These are phyloP conservation scores for Exophiala viscosa DNA, from an alignment of 2,329 filamentous ascomycete species.

Conservation along the genomic window DNA sequence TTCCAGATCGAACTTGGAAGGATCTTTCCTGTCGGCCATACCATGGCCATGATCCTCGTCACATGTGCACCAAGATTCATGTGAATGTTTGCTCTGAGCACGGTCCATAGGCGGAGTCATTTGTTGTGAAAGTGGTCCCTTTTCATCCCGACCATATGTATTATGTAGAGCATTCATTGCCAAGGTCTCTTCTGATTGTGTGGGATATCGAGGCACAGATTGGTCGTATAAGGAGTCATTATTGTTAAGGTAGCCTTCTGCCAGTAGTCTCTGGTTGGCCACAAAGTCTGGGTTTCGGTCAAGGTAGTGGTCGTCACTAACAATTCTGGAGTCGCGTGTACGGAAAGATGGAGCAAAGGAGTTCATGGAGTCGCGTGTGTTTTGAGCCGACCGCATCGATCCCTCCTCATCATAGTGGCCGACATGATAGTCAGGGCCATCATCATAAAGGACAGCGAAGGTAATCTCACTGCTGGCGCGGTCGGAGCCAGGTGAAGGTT, in stretches of 20 bases:
- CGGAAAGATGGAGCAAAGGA: constrained; percentile 29
- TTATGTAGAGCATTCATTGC: constrained; percentile 23
- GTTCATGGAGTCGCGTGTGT: constrained; percentile 25
- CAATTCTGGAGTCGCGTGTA: constrained; percentile 26
- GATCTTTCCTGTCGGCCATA: constrained; percentile 21
- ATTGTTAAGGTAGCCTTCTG: constrained; percentile 28
- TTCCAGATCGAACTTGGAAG: constrained; percentile 27
- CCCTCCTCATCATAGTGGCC: constrained; percentile 27
- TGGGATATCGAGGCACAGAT: constrained; percentile 23
- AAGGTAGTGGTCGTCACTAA: constrained; percentile 27
- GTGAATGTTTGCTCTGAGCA: constrained; percentile 25
- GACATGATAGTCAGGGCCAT: constrained; percentile 29
- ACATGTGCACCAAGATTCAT: constrained; percentile 30
- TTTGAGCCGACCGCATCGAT: constrained; percentile 21
- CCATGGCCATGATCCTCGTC: constrained; percentile 29
- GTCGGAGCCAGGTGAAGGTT: constrained; percentile 26
- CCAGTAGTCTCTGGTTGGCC: constrained; percentile 28
- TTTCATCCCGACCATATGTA: constrained; percentile 25
- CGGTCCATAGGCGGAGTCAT: constrained; percentile 22
- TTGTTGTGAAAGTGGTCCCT: constrained; percentile 21
- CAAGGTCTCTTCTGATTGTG: constrained; percentile 27
- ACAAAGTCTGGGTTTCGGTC: constrained; percentile 27
- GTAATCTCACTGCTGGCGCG: constrained; percentile 28
- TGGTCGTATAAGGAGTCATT: constrained; percentile 26
- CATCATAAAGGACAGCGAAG: constrained; percentile 30